These are phyloP conservation scores for Lactarius hengduanensis DNA, from an alignment of 768 basidiomycete genomes.

Conservation along the genomic window DNA sequence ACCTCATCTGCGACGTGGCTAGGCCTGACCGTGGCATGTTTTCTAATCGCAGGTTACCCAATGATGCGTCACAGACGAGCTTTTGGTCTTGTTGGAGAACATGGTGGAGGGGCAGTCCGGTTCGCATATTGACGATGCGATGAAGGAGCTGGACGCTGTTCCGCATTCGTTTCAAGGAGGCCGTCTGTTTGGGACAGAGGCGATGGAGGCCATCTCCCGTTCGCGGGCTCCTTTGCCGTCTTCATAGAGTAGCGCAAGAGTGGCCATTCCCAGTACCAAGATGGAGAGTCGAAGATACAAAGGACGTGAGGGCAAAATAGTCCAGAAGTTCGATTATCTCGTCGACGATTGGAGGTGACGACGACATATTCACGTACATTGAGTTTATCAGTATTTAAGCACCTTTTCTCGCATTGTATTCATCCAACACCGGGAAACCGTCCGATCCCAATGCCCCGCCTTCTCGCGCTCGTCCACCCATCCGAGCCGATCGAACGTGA, in stretches of 20 bases:
- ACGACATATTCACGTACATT: not conserved
- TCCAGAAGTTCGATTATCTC: too few relatives aligned
- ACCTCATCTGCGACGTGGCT: constrained; percentile 22
- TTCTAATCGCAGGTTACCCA: not conserved
- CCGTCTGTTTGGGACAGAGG: not conserved
- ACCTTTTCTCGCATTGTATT: not conserved
- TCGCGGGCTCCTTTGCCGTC: not conserved
- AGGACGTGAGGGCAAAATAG: too few relatives aligned
- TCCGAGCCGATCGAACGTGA: constrained; percentile 42
- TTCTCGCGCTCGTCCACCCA: constrained; percentile 17
- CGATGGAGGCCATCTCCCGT: not conserved
- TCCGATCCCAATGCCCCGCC: constrained; percentile 5
- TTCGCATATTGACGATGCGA: not conserved
- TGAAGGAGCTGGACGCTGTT: not conserved
- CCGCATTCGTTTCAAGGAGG: not conserved
- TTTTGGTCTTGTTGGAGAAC: constrained; percentile 3
- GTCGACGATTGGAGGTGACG: too few relatives aligned
- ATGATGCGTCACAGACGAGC: not conserved
- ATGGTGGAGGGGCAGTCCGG: constrained; percentile 6
- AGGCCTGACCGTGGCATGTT: too few relatives aligned
- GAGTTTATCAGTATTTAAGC: not conserved
- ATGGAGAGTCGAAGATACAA: not conserved
- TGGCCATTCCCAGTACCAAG: not conserved
- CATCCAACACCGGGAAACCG: not conserved
- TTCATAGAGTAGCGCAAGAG: not conserved